Base-by-base conservation (phyloP, 257 asterid species). In the Ilex asprella region DNA sequence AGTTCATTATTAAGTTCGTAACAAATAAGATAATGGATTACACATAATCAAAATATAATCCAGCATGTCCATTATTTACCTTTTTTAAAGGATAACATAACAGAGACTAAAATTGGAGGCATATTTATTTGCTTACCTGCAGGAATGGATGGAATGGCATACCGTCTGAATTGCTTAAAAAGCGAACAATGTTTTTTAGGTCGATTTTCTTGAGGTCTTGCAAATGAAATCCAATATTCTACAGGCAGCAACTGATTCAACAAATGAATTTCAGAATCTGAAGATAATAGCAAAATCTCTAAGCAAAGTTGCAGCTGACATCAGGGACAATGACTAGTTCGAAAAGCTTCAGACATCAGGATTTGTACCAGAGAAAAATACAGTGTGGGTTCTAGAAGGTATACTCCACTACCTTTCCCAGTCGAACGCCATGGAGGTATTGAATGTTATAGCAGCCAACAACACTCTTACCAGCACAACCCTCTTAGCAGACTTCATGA, bases 61-160 rank as follows among this genome's bases (percentile, higher is more conserved):
- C 11, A 2, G n/a, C 3, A 11, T 14, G 52, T 46, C 15, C 52
- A 46, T 14, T 10, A 46, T 46, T 46, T 14, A 46, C 52, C 6
- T 46, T 46, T 46, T 46, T 11, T 46, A 3, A 46, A 63, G 54
- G 47, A 46, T 46, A 46, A 3, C 13, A 46, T 2, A 46, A 14
- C 10, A 39, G 60, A 21, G 21, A 13, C 16, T 50, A 64, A 59
- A 55, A 58, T 56, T 46, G 67, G 75, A 66, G 56, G 59, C 53
- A 49, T 65, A 68, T 43, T 29, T 65, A 57, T 55, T 44, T 70
- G 75, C 67, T 39, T 70, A 63, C 77, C 71, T 73, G 86, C 92
- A 88, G 98, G 98, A 56, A 88, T 88, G 97, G 98, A 91, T 71
- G 84, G 95, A 67, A 81, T 97, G 73, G 86, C 95, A n/a, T 88